phyloP scores from a whole-genome alignment of 345 rosid genomes.

The Brassica napus region Da-Ae NC_063452.1:24888001-24888500 shows the following conservation, averaged over 20 bases:
- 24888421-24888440: background rate
- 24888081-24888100: slow-evolving; percentile 84
- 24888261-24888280: slow-evolving; percentile 85
- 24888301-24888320: slow-evolving; percentile 85
- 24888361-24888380: slow-evolving; percentile 82
- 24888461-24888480: background rate
- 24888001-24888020: slow-evolving; percentile 16
- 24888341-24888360: slow-evolving; percentile 82
- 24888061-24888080: slow-evolving; percentile 94
- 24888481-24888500: slow-evolving; percentile 1
- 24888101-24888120: slow-evolving; percentile 79
- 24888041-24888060: slow-evolving; percentile 86
- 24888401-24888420: slow-evolving; percentile 64
- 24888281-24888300: slow-evolving; percentile 85
- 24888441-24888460: background rate
- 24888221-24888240: slow-evolving; percentile 82
- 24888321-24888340: slow-evolving; percentile 73
- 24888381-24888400: slow-evolving; percentile 78
- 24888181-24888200: background rate
- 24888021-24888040: slow-evolving; percentile 92
- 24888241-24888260: slow-evolving; percentile 88
- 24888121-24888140: slow-evolving; percentile 71
- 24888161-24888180: background rate
- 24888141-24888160: slow-evolving; percentile 62
- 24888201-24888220: background rate